Evolutionary conservation across 2,329 filamentous ascomycete genomes (phyloP), one percentile per base, ranked within the genome.

Genomic region (Pseudopithomyces maydicus): DNA sequence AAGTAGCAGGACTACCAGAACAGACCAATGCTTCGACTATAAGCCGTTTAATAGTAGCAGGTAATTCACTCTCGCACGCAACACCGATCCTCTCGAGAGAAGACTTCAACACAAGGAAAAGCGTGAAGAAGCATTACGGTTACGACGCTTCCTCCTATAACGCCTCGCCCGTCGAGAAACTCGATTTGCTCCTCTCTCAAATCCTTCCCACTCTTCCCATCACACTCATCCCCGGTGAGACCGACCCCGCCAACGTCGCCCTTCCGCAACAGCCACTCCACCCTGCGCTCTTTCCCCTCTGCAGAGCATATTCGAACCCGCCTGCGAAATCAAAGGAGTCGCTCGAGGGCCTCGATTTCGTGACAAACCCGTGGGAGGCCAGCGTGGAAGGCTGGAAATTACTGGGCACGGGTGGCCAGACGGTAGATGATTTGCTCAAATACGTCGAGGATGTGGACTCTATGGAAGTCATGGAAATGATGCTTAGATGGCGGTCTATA

Each of bases 181-280:
- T 99, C 33, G 95, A 99, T 78, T 83, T 85, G 6, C 95, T 97
- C 74, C 84, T 99, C 33, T 82, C 89, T 1, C 84, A 89, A 45
- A 81, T 99, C 12, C 85, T 99, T 2, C 92, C 93, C 1, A 90
- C 89, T 15, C 86, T 99, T 23, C 93, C 95, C 3, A 82, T 99
- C 52, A 99, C 95, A 0, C 80, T 99, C 17, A 84, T 99, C 60
- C 92, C 96, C 0, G 95, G 95, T 15, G 85, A 84, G 15, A 83
- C 85, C 32, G 96, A 99, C 74, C 93, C 95, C 0, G 92, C 95
- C 48, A 97, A 96, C 70, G 87, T 90, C 51, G 90, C 91, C 61
- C 86, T 97, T 26, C 95, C 95, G 0, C 95, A 99, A 71, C 95
- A 98, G 74, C 90, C 91, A 1, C 90, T 99, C 48, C 95, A 99